These are phyloP conservation scores for Trichoderma sp. DNA, from an alignment of 2,329 filamentous ascomycete species.

Conservation along the genomic window DNA sequence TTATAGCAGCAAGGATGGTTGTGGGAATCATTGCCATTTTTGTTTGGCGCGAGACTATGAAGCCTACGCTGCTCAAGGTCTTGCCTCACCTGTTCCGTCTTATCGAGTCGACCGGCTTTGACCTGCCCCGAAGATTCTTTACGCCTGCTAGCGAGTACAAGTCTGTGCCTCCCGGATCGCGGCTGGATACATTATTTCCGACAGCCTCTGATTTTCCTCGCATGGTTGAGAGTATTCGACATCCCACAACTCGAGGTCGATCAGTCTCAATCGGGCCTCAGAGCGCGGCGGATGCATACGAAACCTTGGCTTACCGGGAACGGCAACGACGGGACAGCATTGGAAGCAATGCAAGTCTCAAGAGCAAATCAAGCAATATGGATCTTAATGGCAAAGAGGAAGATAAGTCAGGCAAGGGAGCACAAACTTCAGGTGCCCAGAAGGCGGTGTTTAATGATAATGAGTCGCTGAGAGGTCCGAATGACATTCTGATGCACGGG, in stretches of 20 bases:
- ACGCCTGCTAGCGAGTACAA: slow-evolving; percentile 88
- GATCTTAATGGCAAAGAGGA: slow-evolving; percentile 45
- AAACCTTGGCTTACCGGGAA: slow-evolving; percentile 89
- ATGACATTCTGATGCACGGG: slow-evolving; percentile 45
- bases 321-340: slow-evolving; percentile 57
- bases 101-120: slow-evolving; percentile 76
- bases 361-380: slow-evolving; percentile 45
- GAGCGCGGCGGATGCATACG: slow-evolving; percentile 94
- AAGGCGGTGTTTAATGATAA: slow-evolving; percentile 58
- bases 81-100: slow-evolving; percentile 87
- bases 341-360: slow-evolving; percentile 51
- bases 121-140: slow-evolving; percentile 87
- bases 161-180: slow-evolving; percentile 69
- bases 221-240: slow-evolving; percentile 78
- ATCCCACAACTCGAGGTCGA: slow-evolving; percentile 68
- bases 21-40: slow-evolving; percentile 84
- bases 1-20: slow-evolving; percentile 67
- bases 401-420: slow-evolving; percentile 41
- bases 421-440: slow-evolving; percentile 48
- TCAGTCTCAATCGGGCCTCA: slow-evolving; percentile 91
- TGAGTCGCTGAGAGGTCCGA: slow-evolving; percentile 74
- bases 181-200: slow-evolving; percentile 83
- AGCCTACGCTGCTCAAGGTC: slow-evolving; percentile 73
- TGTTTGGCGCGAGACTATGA: slow-evolving; percentile 86
- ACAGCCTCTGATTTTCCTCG: slow-evolving; percentile 83